Conservation (phyloP, 768 basidiomycete species). For the Leccinum truebloodii region DNA sequence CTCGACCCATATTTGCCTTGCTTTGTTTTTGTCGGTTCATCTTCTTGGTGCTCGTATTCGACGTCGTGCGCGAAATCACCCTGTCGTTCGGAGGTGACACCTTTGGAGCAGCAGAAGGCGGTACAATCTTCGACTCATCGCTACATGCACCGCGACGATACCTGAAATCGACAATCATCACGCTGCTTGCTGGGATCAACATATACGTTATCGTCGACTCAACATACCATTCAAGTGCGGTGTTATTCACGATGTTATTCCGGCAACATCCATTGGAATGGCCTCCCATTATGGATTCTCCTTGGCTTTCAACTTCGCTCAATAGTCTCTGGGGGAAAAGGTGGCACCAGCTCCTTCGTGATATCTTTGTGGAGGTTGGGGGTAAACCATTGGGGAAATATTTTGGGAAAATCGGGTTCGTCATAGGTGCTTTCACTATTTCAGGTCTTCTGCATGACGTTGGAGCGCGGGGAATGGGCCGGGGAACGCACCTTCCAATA, state of each 20-base stretch:
- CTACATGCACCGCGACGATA: slow-evolving; percentile 36
- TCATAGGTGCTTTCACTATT: slow-evolving; percentile 59
- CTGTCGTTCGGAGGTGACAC: slow-evolving; percentile 40
- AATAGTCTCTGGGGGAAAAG: slow-evolving; percentile 58
- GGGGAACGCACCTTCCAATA: slow-evolving; percentile 38
- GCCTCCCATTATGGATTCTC: slow-evolving; percentile 63
- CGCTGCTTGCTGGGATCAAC: slow-evolving; percentile 43
- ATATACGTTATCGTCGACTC: slow-evolving; percentile 48
- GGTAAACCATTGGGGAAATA: slow-evolving; percentile 42
- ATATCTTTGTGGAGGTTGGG: slow-evolving; percentile 56
- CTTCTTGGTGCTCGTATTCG: slow-evolving; percentile 8
- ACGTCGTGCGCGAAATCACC: background rate
- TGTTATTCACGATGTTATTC: slow-evolving; percentile 48
- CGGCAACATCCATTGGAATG: slow-evolving; percentile 52
- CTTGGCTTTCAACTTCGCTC: slow-evolving; percentile 61
- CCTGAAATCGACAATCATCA: slow-evolving; percentile 44
- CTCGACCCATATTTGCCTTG: slow-evolving; percentile 18
- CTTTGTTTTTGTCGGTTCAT: slow-evolving; percentile 17
- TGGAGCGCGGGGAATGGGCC: slow-evolving; percentile 59
- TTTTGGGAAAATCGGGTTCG: slow-evolving; percentile 48
- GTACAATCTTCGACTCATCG: slow-evolving; percentile 39
- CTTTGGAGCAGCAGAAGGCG: slow-evolving; percentile 35
- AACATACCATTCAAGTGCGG: slow-evolving; percentile 42
- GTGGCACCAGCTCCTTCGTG: slow-evolving; percentile 72
- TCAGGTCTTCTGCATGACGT: slow-evolving; percentile 64